Evolutionary conservation across 495 filamentous ascomycete species (phyloP), one percentile per base, ranked within the genome.

Genomic region (Aspergillus panamensis): DNA sequence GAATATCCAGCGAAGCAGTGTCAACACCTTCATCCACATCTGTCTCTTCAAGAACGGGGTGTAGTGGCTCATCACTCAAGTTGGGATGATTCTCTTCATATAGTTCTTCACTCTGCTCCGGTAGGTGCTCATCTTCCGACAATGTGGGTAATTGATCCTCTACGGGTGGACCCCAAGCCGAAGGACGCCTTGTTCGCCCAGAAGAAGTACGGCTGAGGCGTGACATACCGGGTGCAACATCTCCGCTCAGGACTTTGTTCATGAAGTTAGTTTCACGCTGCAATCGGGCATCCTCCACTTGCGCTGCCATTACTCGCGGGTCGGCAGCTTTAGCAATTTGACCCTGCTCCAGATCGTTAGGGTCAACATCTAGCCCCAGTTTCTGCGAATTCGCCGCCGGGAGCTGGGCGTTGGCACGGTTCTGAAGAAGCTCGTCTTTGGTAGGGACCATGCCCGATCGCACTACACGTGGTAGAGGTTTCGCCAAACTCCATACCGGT

Each of bases 401-500:
- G 1, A 65, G 55, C 58, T 70, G 68, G 0, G 72, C 65, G 35
- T 67, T 72, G 0, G 48, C 56, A 12, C 66, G 64, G 30, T 55
- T 63, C 25, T 74, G 45, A 14, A 74, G 54, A 39, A 77, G 60
- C 48, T 74, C 69, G 1, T 73, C 71, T 42, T 70, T 73, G 8
- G 68, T 76, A 5, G 72, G 72, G 17, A 76, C 70, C 74, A 77
- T 80, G 16, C 66, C 71, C 44, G 77, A 66, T 21, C 79, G 69
- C 51, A 80, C 71, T 13, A 77, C 72, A 56, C 72, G 76, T 4
- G 78, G 81, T 20, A 82, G 55, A 3, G 79, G 77, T 58, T 76
- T 77, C 3, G 77, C 75, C 44, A 82, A 58, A 66, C 73, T 73
- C 69, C 73, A 83, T 14, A 82, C 69, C 0, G 80, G 80, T 59